Percentiles rank a stretch among this genome's conserved stretches.
These are phyloP conservation scores for Candida patagonica DNA, from an alignment of 805 yeast species.

Conservation along the genomic window DNA sequence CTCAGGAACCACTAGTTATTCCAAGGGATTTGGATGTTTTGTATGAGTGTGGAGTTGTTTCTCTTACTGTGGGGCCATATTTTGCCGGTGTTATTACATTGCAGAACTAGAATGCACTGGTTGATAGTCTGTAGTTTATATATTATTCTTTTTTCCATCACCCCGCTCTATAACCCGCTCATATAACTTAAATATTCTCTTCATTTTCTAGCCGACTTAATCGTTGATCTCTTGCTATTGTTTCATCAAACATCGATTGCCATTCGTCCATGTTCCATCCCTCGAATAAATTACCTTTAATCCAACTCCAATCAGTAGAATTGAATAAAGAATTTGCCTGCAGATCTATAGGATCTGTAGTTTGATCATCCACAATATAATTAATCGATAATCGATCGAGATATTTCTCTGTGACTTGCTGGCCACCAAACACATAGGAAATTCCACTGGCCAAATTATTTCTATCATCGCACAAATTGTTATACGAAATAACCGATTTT, in stretches of 20 bases:
- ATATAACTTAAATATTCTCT: too few relatives aligned
- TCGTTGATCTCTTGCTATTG: background rate
- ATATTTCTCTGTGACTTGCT: conserved; percentile 3
- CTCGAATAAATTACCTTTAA: conserved; percentile 2
- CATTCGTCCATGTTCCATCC: conserved; percentile 6
- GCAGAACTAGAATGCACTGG: too few relatives aligned
- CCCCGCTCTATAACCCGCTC: too few relatives aligned
- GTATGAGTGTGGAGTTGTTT: too few relatives aligned
- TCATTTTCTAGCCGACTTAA: too few relatives aligned
- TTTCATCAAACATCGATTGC: conserved; percentile 3
- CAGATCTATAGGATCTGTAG: background rate
- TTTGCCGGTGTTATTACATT: too few relatives aligned
- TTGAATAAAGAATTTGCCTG: background rate
- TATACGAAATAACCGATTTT: background rate
- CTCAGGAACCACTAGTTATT: too few relatives aligned
- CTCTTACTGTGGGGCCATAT: too few relatives aligned
- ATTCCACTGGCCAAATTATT: conserved; percentile 2
- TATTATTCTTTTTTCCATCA: too few relatives aligned
- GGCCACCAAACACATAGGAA: conserved; percentile 5
- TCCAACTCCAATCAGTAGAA: conserved; percentile 5
- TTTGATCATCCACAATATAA: conserved; percentile 1
- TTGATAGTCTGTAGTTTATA: too few relatives aligned
- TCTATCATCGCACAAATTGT: background rate
- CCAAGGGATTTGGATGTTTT: too few relatives aligned
- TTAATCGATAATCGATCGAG: conserved; percentile 3